These are phyloP conservation scores for Eimeria acervulina DNA, from an alignment of 169 alveolate species.

Conservation along the genomic window DNA sequence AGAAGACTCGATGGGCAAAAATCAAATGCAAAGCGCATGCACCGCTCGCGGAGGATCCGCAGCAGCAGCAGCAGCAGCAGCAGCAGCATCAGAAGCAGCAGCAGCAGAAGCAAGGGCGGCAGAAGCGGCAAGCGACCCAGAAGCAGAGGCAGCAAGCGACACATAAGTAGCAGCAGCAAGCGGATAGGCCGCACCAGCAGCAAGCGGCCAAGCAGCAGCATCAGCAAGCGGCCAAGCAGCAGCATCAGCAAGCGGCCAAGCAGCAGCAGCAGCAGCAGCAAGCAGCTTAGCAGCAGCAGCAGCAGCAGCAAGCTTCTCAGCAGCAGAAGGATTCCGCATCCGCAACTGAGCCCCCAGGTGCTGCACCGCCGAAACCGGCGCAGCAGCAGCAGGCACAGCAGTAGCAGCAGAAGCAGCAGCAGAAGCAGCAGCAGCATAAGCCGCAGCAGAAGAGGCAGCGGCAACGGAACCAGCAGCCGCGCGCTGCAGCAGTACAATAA, in stretches of 20 bases:
- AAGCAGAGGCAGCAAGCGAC: not conserved
- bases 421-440: not conserved
- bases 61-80: too few species aligned
- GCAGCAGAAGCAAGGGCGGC: too few species aligned
- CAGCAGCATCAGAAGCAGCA: too few species aligned
- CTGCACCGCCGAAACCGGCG: not conserved
- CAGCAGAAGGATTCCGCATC: slow-evolving; percentile 17
- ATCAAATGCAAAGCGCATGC: not conserved
- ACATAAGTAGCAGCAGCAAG: not conserved
- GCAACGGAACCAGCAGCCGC: not conserved
- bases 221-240: not conserved
- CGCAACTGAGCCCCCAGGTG: not conserved
- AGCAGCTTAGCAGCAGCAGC: too few species aligned
- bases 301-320: too few species aligned
- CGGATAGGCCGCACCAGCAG: not conserved
- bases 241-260: too few species aligned
- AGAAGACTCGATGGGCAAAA: not conserved
- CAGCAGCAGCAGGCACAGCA: too few species aligned
- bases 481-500: not conserved
- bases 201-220: not conserved
- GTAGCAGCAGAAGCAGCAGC: too few species aligned
- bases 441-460: slow-evolving; percentile 30
- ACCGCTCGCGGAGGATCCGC: not conserved
- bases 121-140: not conserved
- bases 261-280: too few species aligned